Conservation (phyloP, 495 filamentous ascomycete genomes). For the Aspergillus olivimuriae region DNA sequence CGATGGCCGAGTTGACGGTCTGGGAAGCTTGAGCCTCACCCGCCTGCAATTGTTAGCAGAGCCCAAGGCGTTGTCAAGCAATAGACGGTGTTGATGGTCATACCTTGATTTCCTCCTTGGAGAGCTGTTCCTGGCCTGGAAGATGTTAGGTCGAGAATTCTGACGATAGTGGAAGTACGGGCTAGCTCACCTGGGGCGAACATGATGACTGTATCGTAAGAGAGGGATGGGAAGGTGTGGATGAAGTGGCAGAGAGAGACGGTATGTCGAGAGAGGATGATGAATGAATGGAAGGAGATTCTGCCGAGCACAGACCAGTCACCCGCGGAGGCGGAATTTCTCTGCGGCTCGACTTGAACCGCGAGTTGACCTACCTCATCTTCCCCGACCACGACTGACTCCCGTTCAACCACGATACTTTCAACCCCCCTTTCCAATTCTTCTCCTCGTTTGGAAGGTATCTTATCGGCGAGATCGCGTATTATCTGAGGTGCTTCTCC, state of each 20-base stretch:
- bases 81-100: no score
- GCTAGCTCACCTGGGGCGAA: slow-evolving; percentile 41
- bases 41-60: slow-evolving; percentile 27
- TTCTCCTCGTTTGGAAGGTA: no score
- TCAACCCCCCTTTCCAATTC: neutral
- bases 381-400: neutral
- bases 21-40: slow-evolving; percentile 65
- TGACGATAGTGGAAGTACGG: no score
- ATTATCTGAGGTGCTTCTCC: no score
- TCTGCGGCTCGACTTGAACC: no score
- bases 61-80: no score
- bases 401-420: neutral
- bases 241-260: slow-evolving; percentile 1
- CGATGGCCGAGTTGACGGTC: slow-evolving; percentile 57
- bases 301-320: slow-evolving; percentile 16
- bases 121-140: slow-evolving; percentile 40
- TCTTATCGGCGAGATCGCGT: no score
- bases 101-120: slow-evolving; percentile 44
- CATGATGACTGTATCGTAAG: slow-evolving; percentile 25
- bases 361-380: neutral
- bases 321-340: slow-evolving; percentile 15
- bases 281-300: slow-evolving; percentile 4
- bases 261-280: neutral
- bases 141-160: neutral
- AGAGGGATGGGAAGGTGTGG: neutral